phyloP scores from a whole-genome alignment of 768 basidiomycete genomes.

The Auriscalpium vulgare region DNA sequence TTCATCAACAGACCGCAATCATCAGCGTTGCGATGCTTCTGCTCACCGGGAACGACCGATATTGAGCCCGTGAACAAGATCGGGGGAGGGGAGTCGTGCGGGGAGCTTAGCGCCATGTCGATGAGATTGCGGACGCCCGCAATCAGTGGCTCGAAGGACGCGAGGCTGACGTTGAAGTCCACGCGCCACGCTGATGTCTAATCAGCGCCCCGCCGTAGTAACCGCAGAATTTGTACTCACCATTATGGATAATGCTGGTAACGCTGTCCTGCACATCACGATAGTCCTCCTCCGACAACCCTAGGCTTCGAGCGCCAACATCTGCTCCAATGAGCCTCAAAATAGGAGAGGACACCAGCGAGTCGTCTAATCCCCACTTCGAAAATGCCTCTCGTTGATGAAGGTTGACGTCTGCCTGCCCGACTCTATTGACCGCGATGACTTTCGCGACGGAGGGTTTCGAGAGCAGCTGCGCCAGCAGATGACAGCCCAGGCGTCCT shows the following conservation, averaged over 20 bases:
- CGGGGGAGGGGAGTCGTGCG: conserved; percentile 6
- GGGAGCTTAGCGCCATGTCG: conserved; percentile 17
- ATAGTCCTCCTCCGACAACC: neutral
- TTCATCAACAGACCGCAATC: neutral
- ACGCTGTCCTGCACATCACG: neutral
- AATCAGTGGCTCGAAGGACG: conserved; percentile 19
- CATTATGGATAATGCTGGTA: conserved; percentile 1
- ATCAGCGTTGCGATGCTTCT: neutral
- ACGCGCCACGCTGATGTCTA: conserved; percentile 20
- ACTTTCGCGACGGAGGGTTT: conserved; percentile 15
- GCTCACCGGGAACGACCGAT: conserved; percentile 11
- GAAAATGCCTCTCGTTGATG: conserved; percentile 14
- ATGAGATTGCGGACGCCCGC: conserved; percentile 17
- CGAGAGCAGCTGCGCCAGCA: conserved; percentile 19
- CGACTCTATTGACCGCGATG: conserved; percentile 17
- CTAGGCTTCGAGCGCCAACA: neutral
- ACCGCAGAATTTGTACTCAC: neutral
- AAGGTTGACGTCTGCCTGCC: neutral
- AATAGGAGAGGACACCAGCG: neutral
- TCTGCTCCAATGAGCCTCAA: conserved; percentile 10
- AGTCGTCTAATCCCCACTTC: conserved; percentile 9
- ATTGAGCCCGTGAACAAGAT: conserved; percentile 21
- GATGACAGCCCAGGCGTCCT: conserved; percentile 22
- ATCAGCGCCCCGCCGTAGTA: neutral
- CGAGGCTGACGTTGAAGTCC: conserved; percentile 20